phyloP scores from a whole-genome alignment of 352 stramenopile species.

The Globisporangium sylvaticum region DNA sequence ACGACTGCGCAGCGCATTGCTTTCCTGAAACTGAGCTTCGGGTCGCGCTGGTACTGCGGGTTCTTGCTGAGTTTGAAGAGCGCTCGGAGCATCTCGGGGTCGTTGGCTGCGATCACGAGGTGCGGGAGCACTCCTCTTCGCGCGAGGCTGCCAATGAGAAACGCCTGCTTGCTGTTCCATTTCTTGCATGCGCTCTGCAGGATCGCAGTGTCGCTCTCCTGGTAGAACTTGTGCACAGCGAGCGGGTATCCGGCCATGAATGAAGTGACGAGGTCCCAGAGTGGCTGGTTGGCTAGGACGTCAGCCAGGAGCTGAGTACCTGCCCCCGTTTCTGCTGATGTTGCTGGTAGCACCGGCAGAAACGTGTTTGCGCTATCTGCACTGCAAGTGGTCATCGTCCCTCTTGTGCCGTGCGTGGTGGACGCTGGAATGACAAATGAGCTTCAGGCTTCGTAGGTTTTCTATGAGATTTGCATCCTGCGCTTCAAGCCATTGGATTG shows the following conservation, averaged over 20 bases:
- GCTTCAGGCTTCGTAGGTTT: too few relatives aligned
- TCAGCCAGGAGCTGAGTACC: too few relatives aligned
- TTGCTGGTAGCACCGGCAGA: too few relatives aligned
- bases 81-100: neutral
- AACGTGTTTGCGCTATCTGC: too few relatives aligned
- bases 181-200: neutral
- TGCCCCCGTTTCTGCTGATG: too few relatives aligned
- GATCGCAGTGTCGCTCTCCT: neutral
- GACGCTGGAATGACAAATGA: too few relatives aligned
- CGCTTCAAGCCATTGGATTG: too few relatives aligned
- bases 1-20: conserved; percentile 6
- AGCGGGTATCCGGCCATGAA: conserved; percentile 2
- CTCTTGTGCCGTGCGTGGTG: too few relatives aligned
- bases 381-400: too few relatives aligned
- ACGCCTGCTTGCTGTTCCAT: neutral
- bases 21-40: neutral
- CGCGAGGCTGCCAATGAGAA: neutral
- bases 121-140: neutral
- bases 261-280: neutral
- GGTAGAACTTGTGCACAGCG: neutral
- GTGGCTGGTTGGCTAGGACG: neutral
- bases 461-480: too few relatives aligned
- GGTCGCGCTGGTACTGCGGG: neutral
- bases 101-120: conserved; percentile 8
- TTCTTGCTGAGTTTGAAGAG: neutral